Evolutionary conservation across 2,329 filamentous ascomycete genomes (phyloP), one percentile per base, ranked within the genome.

Genomic region (Zalaria obscura): DNA sequence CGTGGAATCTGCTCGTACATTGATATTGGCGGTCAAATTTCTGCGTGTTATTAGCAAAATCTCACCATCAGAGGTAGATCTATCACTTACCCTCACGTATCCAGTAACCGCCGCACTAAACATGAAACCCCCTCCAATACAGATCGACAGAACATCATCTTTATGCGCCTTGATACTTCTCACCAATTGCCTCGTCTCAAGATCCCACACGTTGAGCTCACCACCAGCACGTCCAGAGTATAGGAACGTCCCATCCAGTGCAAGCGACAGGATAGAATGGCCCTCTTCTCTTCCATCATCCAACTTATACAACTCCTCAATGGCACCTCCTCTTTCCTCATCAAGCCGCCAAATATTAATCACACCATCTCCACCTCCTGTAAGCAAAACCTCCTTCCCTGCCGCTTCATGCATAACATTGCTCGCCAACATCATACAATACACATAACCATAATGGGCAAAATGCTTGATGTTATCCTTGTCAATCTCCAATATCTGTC

Each of bases 361-460:
- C 0, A 83, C 84, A 0, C 91, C 93, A 55, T 96, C 91, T 28
- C 91, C 93, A 31, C 86, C 88, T 5, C 88, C 91, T 0, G 89
- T 93, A 28, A 98, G 76, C 32, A 98, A 60, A 1, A 93, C 78
- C 51, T 96, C 88, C 43, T 73, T 67, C 26, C 82, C 77, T 1
- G 84, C 78, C 0, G 75, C 69, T 5, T 80, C 80, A n/a, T 70
- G 68, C 3, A 85, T 72, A 5, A 85, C 70, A 0, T 83, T 84
- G 46, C 75, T 78, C 1, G 85, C 79, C 45, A 98, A 70, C 4
- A 93, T 70, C 89, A 96, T 96, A 60, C 87, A 93, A 60, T 95
- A 95, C 0, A 98, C 79, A 57, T 95, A 96, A 36, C 93, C 91
- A 59, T 80, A 89, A 59, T 98, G 91, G 1, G 91, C 87, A 63